A percentile compares a stretch with the other conserved stretches of the same genome.
phyloP scores from a whole-genome alignment of 345 rosid genomes.

The Tarenaya hassleriana region DNA sequence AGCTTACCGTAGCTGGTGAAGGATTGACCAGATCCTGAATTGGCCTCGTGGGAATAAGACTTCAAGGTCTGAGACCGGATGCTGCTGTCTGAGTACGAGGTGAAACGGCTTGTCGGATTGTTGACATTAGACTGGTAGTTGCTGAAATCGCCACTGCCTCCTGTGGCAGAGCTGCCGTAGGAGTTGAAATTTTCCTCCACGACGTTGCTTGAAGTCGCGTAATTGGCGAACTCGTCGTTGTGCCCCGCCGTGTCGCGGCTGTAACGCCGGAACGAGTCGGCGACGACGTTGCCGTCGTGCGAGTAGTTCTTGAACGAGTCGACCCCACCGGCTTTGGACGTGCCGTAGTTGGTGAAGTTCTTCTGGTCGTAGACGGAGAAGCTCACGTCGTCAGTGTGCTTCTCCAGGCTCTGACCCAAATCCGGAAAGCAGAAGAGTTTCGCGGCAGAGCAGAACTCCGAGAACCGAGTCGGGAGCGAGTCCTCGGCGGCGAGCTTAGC shows the following conservation, averaged over 20 bases:
- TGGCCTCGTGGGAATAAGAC: conserved; percentile 40
- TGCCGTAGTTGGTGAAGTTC: conserved; percentile 81
- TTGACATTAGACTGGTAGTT: conserved; percentile 50
- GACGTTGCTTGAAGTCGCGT: conserved; percentile 42
- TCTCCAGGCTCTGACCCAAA: conserved; percentile 34
- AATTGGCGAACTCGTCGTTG: conserved; percentile 36
- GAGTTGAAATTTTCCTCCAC: conserved; percentile 70
- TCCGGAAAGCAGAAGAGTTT: conserved; percentile 80
- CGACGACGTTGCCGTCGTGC: conserved; percentile 24
- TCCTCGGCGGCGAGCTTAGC: conserved; percentile 62
- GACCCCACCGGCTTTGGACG: conserved; percentile 36
- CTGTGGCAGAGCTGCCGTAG: conserved; percentile 54
- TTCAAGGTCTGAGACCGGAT: conserved; percentile 44
- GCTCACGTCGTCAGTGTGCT: conserved; percentile 40
- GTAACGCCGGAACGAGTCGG: conserved; percentile 56
- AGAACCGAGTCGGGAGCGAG: conserved; percentile 48
- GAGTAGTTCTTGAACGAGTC: conserved; percentile 57
- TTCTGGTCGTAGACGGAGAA: conserved; percentile 46
- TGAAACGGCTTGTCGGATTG: conserved; percentile 54
- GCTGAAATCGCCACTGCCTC: conserved; percentile 58
- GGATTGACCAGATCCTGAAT: conserved; percentile 46
- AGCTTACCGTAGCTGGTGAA: conserved; percentile 65
- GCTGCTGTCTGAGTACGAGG: conserved; percentile 45
- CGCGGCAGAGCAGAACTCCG: conserved; percentile 74
- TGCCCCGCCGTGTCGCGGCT: conserved; percentile 41